A percentile compares a stretch with the other conserved stretches of the same genome.
Conservation (phyloP, 345 rosid genomes). For the Brassica juncea region DNA sequence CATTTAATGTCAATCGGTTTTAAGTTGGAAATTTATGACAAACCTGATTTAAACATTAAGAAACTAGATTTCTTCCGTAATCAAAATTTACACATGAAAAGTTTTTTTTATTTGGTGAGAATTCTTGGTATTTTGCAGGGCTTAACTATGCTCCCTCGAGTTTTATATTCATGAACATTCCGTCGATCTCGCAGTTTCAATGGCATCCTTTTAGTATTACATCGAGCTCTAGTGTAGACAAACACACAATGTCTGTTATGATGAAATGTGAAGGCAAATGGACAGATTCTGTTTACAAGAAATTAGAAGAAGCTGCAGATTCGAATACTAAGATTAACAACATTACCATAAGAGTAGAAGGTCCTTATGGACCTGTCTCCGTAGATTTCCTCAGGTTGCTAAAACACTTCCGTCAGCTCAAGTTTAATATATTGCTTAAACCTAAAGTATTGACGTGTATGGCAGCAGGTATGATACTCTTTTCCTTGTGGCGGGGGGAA, state of each 20-base stretch:
- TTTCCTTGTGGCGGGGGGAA: constrained; percentile 77
- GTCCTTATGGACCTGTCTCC: constrained; percentile 83
- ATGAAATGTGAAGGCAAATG: constrained; percentile 68
- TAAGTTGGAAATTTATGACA: too few species aligned
- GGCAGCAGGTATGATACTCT: constrained; percentile 74
- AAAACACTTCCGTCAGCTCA: background rate
- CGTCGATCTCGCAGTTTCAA: constrained; percentile 58
- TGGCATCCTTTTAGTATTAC: constrained; percentile 89
- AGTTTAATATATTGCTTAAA: background rate
- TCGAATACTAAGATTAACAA: constrained; percentile 38
- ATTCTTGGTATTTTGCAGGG: constrained; percentile 47
- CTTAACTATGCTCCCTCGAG: constrained; percentile 68
- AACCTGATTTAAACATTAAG: too few species aligned
- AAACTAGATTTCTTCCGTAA: too few species aligned
- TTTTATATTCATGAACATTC: constrained; percentile 68
- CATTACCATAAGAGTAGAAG: constrained; percentile 63
- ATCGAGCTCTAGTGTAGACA: constrained; percentile 61
- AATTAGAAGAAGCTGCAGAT: constrained; percentile 46
- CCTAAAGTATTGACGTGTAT: background rate
- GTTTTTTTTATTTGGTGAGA: background rate
- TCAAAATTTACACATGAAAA: background rate
- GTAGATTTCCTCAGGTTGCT: constrained; percentile 63
- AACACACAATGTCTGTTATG: constrained; percentile 55
- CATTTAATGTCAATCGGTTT: too few species aligned
- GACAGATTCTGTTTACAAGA: constrained; percentile 61